These are phyloP conservation scores for Cardamine occulta DNA, from an alignment of 345 rosid species.

Conservation along the genomic window DNA sequence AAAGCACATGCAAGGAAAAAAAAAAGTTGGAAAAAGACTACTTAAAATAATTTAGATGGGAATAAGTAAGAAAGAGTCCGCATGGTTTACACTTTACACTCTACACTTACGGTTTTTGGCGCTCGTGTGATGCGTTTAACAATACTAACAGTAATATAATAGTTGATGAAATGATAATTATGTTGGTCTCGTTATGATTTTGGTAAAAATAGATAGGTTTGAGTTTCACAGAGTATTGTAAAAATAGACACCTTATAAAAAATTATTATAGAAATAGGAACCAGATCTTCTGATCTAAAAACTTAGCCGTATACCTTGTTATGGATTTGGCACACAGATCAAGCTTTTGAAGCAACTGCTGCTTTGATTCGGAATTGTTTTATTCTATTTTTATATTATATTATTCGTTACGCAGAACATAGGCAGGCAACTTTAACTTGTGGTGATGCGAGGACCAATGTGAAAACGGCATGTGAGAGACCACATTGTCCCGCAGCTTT, in stretches of 20 bases:
- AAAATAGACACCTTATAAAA: background rate
- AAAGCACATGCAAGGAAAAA: constrained; percentile 17
- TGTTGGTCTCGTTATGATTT: background rate
- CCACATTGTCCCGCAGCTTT: constrained; percentile 38
- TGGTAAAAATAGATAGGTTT: background rate
- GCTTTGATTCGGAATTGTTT: background rate
- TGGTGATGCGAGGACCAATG: constrained; percentile 29
- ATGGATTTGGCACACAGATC: constrained; percentile 33
- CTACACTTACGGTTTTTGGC: background rate
- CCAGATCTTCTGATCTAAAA: background rate
- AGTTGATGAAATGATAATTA: background rate
- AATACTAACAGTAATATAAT: background rate
- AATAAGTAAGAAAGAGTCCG: background rate
- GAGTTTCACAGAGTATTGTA: background rate
- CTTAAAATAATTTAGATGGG: background rate
- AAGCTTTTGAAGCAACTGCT: constrained; percentile 22
- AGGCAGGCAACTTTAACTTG: constrained; percentile 4
- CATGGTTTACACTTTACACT: constrained; percentile 1
- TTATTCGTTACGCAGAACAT: constrained; percentile 15
- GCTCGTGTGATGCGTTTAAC: background rate
- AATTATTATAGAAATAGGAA: background rate
- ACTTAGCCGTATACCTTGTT: constrained; percentile 13
- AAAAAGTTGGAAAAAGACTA: constrained; percentile 21
- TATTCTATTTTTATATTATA: background rate
- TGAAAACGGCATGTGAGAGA: constrained; percentile 33